phyloP scores from a whole-genome alignment of 1,284 basidiomycete species.

The Erythrobasidium hasegawianum region DNA sequence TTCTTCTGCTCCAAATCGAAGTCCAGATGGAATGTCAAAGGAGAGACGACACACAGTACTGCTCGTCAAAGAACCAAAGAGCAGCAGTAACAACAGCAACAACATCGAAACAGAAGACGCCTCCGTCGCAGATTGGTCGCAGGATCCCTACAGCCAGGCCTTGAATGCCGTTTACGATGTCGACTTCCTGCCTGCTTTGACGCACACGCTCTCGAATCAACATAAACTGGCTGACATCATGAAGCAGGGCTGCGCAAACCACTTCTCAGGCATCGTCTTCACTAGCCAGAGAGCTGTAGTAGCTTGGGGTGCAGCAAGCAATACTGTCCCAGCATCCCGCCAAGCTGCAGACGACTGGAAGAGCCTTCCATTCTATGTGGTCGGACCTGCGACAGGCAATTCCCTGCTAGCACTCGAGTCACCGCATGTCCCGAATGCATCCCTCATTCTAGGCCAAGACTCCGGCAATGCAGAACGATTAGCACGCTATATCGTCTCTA shows the following conservation, averaged over 20 bases:
- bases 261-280: slow-evolving; percentile 61
- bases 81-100: slow-evolving; percentile 2
- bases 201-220: slow-evolving; percentile 59
- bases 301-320: slow-evolving; percentile 57
- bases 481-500: slow-evolving; percentile 59
- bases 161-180: slow-evolving; percentile 56
- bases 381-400: slow-evolving; percentile 62
- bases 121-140: not conserved
- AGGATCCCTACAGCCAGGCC: slow-evolving; percentile 57
- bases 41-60: slow-evolving; percentile 20
- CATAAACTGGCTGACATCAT: slow-evolving; percentile 55
- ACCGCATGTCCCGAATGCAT: slow-evolving; percentile 45
- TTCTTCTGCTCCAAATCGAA: not conserved
- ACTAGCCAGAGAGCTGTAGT: slow-evolving; percentile 69
- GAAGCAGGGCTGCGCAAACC: slow-evolving; percentile 48
- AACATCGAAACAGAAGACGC: not conserved
- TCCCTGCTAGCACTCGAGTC: slow-evolving; percentile 53
- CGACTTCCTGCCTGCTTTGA: slow-evolving; percentile 62
- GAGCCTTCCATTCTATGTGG: slow-evolving; percentile 65
- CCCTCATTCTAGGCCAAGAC: slow-evolving; percentile 56
- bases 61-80: slow-evolving; percentile 25
- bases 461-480: slow-evolving; percentile 64
- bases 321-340: not conserved
- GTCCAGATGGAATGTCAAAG: slow-evolving; percentile 5
- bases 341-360: slow-evolving; percentile 52